A percentile compares a stretch with the other conserved stretches of the same genome.
These are phyloP conservation scores for Cucurbita maxima DNA, from an alignment of 306 rosid species.

Conservation along the genomic window DNA sequence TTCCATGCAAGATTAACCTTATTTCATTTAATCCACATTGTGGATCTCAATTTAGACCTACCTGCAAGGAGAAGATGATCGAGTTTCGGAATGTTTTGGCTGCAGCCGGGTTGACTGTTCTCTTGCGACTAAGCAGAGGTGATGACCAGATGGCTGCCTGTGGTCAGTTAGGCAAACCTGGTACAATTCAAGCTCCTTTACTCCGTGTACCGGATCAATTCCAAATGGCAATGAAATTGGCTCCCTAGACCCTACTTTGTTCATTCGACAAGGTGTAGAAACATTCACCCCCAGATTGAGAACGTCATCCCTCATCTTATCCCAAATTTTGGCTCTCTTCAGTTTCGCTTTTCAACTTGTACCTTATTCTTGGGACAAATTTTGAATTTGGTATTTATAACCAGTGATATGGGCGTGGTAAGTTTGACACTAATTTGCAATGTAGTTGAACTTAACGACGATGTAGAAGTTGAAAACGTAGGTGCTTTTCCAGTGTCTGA, in stretches of 20 bases:
- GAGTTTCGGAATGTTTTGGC: slow-evolving; percentile 72
- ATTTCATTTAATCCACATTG: slow-evolving; percentile 73
- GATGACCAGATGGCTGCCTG: slow-evolving; percentile 98
- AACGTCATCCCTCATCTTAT: background rate
- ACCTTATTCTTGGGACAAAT: background rate
- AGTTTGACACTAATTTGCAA: background rate
- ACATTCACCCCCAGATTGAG: background rate
- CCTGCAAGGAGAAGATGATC: slow-evolving; percentile 53
- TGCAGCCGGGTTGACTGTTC: slow-evolving; percentile 43
- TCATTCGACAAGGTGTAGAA: background rate
- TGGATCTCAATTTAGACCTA: slow-evolving; percentile 75
- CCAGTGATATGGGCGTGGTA: background rate
- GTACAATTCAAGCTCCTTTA: slow-evolving; percentile 59
- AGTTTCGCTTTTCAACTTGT: background rate
- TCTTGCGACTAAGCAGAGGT: slow-evolving; percentile 66
- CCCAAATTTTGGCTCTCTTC: background rate
- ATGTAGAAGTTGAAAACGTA: background rate
- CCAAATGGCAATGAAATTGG: slow-evolving; percentile 30
- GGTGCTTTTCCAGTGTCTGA: background rate
- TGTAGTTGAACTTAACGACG: background rate
- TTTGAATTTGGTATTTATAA: background rate
- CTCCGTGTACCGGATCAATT: slow-evolving; percentile 70
- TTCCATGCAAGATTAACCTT: slow-evolving; percentile 92
- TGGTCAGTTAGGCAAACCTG: slow-evolving; percentile 83
- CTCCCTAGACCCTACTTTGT: slow-evolving; percentile 11